phyloP scores from a whole-genome alignment of 306 rosid species.

The Acacia confusa region DNA sequence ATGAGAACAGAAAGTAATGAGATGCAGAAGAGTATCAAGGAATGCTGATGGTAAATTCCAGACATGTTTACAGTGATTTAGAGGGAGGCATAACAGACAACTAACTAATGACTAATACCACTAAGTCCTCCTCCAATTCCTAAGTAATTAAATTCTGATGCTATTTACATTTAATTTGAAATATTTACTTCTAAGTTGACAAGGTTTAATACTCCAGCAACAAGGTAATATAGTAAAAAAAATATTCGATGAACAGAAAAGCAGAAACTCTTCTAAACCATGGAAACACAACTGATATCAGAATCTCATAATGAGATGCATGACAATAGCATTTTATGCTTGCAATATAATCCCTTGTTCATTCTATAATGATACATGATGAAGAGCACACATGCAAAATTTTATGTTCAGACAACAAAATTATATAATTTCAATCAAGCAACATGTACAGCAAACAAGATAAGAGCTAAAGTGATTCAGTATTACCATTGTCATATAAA shows the following conservation, averaged over 20 bases:
- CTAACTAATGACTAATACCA: not conserved
- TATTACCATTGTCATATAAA: not conserved
- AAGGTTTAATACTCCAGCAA: slow-evolving; percentile 3
- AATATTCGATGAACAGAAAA: not conserved
- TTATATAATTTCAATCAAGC: not conserved
- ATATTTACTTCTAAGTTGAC: not conserved
- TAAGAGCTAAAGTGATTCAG: not conserved
- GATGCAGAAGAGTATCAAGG: not conserved
- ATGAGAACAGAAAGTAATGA: not conserved
- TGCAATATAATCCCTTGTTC: not conserved
- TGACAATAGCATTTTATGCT: not conserved
- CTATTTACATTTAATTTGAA: not conserved
- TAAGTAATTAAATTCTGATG: not conserved
- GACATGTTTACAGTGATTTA: not conserved
- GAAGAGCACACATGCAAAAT: not conserved
- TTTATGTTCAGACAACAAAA: not conserved
- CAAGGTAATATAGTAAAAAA: not conserved
- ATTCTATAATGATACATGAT: not conserved
- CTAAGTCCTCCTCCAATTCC: not conserved
- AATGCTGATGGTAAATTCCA: not conserved
- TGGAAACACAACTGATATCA: not conserved
- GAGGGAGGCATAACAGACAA: not conserved
- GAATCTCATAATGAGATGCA: slow-evolving; percentile 4
- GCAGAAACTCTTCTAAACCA: not conserved
- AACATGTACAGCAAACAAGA: not conserved